Conservation (phyloP, 2,329 filamentous ascomycete species). For the Mollisia scopiformis region DNA sequence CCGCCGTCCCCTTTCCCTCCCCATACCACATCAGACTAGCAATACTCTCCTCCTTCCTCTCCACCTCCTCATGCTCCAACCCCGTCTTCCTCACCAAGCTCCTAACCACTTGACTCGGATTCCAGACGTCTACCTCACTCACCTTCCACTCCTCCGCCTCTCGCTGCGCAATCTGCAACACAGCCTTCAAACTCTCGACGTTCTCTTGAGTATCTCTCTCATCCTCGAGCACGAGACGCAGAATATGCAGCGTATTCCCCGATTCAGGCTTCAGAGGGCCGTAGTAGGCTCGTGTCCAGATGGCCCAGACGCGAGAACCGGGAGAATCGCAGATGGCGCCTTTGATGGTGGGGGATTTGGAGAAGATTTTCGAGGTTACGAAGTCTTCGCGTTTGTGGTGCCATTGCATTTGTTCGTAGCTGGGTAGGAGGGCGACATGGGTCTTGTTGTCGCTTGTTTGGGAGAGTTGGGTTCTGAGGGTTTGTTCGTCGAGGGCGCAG, state of each 20-base stretch:
- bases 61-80: slow-evolving; percentile 51
- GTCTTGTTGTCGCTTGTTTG: slow-evolving; percentile 45
- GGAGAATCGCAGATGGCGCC: slow-evolving; percentile 63
- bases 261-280: slow-evolving; percentile 46
- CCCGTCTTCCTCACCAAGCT: slow-evolving; percentile 50
- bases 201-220: slow-evolving; percentile 46
- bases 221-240: slow-evolving; percentile 70
- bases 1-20: slow-evolving; percentile 46
- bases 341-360: slow-evolving; percentile 58
- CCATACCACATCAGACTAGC: slow-evolving; percentile 75
- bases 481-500: slow-evolving; percentile 64
- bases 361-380: slow-evolving; percentile 66
- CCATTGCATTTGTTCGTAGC: slow-evolving; percentile 72
- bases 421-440: slow-evolving; percentile 68
- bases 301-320: slow-evolving; percentile 68
- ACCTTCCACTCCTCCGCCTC: slow-evolving; percentile 76
- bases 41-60: slow-evolving; percentile 69
- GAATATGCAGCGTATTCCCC: slow-evolving; percentile 71
- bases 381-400: slow-evolving; percentile 82
- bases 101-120: slow-evolving; percentile 63
- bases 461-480: slow-evolving; percentile 58
- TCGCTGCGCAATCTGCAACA: slow-evolving; percentile 67
- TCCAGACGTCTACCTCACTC: slow-evolving; percentile 79
- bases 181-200: slow-evolving; percentile 56
- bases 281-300: slow-evolving; percentile 72